A percentile compares a stretch with the other conserved stretches of the same genome.
These are phyloP conservation scores for Geotrichum siamense DNA, from an alignment of 1,139 yeast genomes.

Conservation along the genomic window DNA sequence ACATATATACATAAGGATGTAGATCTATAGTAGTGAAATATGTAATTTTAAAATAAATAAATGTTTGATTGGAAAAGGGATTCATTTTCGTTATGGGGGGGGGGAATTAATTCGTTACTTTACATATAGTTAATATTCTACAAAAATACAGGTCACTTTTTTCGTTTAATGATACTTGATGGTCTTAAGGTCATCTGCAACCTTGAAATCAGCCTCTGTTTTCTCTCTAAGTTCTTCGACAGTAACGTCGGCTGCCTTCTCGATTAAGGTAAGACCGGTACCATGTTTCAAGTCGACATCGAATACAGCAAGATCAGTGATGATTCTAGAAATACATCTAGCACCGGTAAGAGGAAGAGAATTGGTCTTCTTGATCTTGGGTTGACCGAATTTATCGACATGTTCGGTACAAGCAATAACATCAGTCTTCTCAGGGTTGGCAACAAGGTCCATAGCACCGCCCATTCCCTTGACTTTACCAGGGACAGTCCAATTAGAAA, in stretches of 20 bases:
- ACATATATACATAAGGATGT: no score
- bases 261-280: constrained; percentile 33
- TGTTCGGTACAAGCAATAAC: constrained; percentile 44
- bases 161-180: constrained; percentile 13
- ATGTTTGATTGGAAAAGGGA: no score
- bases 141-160: no score
- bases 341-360: constrained; percentile 42
- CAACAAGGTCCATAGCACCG: constrained; percentile 47
- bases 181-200: constrained; percentile 32
- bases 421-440: constrained; percentile 39
- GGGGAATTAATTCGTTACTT: no score
- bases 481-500: constrained; percentile 45
- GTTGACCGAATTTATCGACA: constrained; percentile 37
- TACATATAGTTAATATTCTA: no score
- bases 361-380: constrained; percentile 40
- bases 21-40: no score
- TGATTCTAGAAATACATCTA: constrained; percentile 40
- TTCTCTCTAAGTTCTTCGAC: constrained; percentile 36
- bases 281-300: constrained; percentile 38
- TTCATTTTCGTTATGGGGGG: no score
- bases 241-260: constrained; percentile 35
- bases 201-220: constrained; percentile 38
- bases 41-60: no score
- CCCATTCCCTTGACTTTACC: constrained; percentile 46
- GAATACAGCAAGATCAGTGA: constrained; percentile 43